phyloP scores from a whole-genome alignment of 2,329 filamentous ascomycete genomes.

The Didymella pinodella region DNA sequence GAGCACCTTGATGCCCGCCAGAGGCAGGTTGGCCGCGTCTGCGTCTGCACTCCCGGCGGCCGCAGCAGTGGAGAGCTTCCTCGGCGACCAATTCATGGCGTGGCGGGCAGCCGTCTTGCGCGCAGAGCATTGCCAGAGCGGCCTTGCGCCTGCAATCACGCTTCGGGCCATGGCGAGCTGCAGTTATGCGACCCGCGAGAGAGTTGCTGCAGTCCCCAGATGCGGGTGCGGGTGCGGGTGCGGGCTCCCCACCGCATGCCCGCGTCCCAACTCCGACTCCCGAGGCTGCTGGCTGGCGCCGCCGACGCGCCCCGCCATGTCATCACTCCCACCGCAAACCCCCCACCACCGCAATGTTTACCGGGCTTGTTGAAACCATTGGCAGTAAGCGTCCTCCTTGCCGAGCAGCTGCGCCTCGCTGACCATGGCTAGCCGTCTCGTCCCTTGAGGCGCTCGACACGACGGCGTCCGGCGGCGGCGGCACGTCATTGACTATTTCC shows the following conservation, averaged over 20 bases:
- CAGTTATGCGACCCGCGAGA: slow-evolving; percentile 6
- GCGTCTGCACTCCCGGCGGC: slow-evolving; percentile 30
- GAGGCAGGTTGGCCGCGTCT: slow-evolving; percentile 65
- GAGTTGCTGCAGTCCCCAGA: slow-evolving; percentile 12
- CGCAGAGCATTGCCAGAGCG: slow-evolving; percentile 16
- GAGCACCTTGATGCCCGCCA: slow-evolving; percentile 86
- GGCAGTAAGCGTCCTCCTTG: slow-evolving; percentile 71
- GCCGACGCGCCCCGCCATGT: slow-evolving; percentile 32
- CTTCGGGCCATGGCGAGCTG: slow-evolving; percentile 25
- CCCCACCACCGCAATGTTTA: slow-evolving; percentile 75
- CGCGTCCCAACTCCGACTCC: slow-evolving; percentile 22
- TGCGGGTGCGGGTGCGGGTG: slow-evolving; percentile 3
- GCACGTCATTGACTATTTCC: slow-evolving; percentile 88
- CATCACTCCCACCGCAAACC: slow-evolving; percentile 18
- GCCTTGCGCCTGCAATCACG: slow-evolving; percentile 28
- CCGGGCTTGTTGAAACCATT: slow-evolving; percentile 71
- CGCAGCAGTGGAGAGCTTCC: slow-evolving; percentile 55
- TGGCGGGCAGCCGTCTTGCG: slow-evolving; percentile 4
- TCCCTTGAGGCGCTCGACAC: slow-evolving; percentile 81
- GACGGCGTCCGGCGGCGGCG: slow-evolving; percentile 73
- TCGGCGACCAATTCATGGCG: slow-evolving; percentile 27
- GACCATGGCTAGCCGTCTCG: slow-evolving; percentile 72
- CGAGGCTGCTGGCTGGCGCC: slow-evolving; percentile 32
- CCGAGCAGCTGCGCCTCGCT: slow-evolving; percentile 32
- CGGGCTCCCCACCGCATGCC: slow-evolving; percentile 23